Percentiles rank a stretch among this genome's conserved stretches.
Conservation (phyloP, 768 basidiomycete species). For the Termitomyces sp. region DNA sequence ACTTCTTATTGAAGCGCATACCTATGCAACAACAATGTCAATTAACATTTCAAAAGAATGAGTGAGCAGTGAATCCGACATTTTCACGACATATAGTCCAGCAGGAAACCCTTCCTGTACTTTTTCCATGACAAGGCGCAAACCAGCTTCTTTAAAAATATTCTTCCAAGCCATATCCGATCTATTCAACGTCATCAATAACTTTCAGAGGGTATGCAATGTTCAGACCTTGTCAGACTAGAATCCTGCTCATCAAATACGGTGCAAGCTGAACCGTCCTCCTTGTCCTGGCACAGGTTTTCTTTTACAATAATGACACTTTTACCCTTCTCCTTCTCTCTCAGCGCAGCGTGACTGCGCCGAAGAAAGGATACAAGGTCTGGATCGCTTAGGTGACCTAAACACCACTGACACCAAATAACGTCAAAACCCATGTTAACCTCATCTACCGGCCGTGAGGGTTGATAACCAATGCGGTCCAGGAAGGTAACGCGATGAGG, state of each 20-base stretch:
- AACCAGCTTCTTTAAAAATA: slow-evolving; percentile 69
- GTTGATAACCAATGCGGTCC: slow-evolving; percentile 66
- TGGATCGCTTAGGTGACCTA: slow-evolving; percentile 76
- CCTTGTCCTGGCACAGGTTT: slow-evolving; percentile 68
- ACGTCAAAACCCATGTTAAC: slow-evolving; percentile 77
- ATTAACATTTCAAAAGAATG: not conserved
- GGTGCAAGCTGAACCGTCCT: slow-evolving; percentile 44
- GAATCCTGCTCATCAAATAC: slow-evolving; percentile 87
- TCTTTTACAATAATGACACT: slow-evolving; percentile 89
- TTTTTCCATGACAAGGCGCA: slow-evolving; percentile 68
- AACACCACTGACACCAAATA: slow-evolving; percentile 97
- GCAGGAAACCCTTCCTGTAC: slow-evolving; percentile 81
- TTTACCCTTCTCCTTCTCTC: slow-evolving; percentile 33
- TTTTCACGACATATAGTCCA: slow-evolving; percentile 83
- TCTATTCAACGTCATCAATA: slow-evolving; percentile 35
- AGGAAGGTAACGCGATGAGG: slow-evolving; percentile 45
- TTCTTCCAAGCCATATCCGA: slow-evolving; percentile 81
- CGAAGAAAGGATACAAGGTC: slow-evolving; percentile 79
- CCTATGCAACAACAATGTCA: slow-evolving; percentile 29
- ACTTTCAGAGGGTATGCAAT: not conserved
- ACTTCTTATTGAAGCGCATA: slow-evolving; percentile 49
- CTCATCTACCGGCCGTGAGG: slow-evolving; percentile 37
- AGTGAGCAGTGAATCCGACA: slow-evolving; percentile 41
- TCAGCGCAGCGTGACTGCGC: slow-evolving; percentile 57
- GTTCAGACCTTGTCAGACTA: slow-evolving; percentile 74